Conservation (phyloP, 345 rosid genomes). For the Limnanthes douglasii region DNA sequence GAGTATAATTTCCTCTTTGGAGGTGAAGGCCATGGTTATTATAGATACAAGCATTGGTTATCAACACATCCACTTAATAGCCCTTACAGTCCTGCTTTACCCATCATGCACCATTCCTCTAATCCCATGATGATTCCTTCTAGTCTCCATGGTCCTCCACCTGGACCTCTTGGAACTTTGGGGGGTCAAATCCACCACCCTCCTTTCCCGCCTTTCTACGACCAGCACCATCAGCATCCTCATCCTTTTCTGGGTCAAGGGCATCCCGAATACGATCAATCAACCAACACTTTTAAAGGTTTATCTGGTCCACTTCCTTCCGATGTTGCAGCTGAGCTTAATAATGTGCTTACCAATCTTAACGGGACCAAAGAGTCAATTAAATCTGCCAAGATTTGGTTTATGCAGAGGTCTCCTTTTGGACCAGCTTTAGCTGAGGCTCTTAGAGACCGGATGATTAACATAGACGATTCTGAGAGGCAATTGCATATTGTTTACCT, state of each 20-base stretch:
- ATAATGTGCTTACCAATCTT: slow-evolving; percentile 51
- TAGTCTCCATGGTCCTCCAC: slow-evolving; percentile 17
- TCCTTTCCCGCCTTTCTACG: slow-evolving; percentile 66
- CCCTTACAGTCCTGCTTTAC: slow-evolving; percentile 40
- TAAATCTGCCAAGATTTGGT: slow-evolving; percentile 96
- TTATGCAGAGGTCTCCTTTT: slow-evolving; percentile 94
- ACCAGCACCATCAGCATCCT: slow-evolving; percentile 57
- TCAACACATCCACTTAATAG: slow-evolving; percentile 45
- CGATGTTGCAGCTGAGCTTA: slow-evolving; percentile 80
- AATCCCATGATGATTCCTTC: slow-evolving; percentile 54
- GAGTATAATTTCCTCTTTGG: slow-evolving; percentile 83
- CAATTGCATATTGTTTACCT: slow-evolving; percentile 89
- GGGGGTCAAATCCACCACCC: slow-evolving; percentile 62
- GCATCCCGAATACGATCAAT: slow-evolving; percentile 70
- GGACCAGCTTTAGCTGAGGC: slow-evolving; percentile 91
- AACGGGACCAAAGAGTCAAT: slow-evolving; percentile 97
- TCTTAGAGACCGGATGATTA: slow-evolving; percentile 67
- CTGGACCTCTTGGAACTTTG: slow-evolving; percentile 29
- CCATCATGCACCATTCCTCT: slow-evolving; percentile 52
- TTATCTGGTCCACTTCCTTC: slow-evolving; percentile 79
- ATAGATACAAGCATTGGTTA: slow-evolving; percentile 74
- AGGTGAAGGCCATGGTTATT: slow-evolving; percentile 85
- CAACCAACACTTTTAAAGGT: slow-evolving; percentile 47
- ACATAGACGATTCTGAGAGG: slow-evolving; percentile 85
- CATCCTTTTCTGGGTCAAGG: slow-evolving; percentile 38